Evolutionary conservation across 768 basidiomycete genomes (phyloP), one percentile per base, ranked within the genome.

Genomic region (Leucogyrophana mollusca): DNA sequence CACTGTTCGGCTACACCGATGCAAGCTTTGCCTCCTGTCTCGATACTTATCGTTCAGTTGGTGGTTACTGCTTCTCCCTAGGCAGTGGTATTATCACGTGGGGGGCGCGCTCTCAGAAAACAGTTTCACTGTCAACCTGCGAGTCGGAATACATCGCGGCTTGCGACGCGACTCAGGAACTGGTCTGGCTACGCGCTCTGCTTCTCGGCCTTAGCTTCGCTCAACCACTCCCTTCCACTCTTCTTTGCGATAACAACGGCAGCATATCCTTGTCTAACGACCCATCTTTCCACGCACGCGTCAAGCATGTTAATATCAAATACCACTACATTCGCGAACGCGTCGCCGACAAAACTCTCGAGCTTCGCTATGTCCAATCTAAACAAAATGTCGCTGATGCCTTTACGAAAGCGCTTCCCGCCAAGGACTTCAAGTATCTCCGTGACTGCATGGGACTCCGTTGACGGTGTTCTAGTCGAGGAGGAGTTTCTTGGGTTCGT

Each of bases 141-240:
- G 72, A 79, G 50, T 69, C 72, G 0, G 74, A 78, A 59, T 77
- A 73, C 54, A 61, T 74, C 11, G 71, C 71, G 0, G 50, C 58
- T 0, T 45, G 58, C 0, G 60, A 72, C 25, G 66, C 66, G 0
- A 43, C 61, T 0, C 57, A 66, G 40, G 62, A 76, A 50, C 61
- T 57, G 2, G 13, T 72, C 4, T 77, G 73, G 73, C 47, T 68
- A 5, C 51, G 49, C 0, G 37, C 40, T 0, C 51, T 66, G 9
- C 21, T 64, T 5, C 3, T 35, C 0, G 56, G 62, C 43, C 49
- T 60, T 17, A 38, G 17, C n/a, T 40, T 22, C 22, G 13, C 30
- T 1, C 39, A 39, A 4, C 1, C 25, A 2, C 18, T 10, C 0
- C 39, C 63, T 2, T 42, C 57, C 5, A 18, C 47, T 17, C 37